These are phyloP conservation scores for Ogataea thermomethanolica DNA, from an alignment of 805 yeast species.

Conservation along the genomic window DNA sequence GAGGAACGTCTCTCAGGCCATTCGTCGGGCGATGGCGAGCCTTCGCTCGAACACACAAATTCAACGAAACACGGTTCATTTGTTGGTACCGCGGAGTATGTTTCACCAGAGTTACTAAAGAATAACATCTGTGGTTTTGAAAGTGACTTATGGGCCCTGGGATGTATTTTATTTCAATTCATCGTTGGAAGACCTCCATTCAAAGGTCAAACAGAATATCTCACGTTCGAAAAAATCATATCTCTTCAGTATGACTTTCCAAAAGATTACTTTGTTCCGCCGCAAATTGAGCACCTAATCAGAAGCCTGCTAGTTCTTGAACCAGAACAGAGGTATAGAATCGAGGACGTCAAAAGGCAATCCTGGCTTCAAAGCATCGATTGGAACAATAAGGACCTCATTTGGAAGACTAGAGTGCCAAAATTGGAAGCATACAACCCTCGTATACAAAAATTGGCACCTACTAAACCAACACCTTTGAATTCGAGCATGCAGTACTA, in stretches of 20 bases:
- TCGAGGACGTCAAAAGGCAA: conserved; percentile 58
- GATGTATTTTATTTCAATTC: conserved; percentile 82
- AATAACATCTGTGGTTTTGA: conserved; percentile 78
- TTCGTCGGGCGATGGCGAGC: conserved; percentile 17
- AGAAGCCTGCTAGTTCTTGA: conserved; percentile 63
- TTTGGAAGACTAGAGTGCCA: conserved; percentile 73
- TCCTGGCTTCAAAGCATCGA: conserved; percentile 66
- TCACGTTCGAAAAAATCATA: conserved; percentile 86
- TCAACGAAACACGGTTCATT: conserved; percentile 61
- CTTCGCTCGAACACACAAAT: conserved; percentile 27
- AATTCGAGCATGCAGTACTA: conserved; percentile 19
- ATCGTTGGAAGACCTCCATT: conserved; percentile 86
- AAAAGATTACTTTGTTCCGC: conserved; percentile 54
- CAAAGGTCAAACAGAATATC: conserved; percentile 79
- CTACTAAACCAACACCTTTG: conserved; percentile 27
- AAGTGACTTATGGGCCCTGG: conserved; percentile 92
- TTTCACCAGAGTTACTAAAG: conserved; percentile 83
- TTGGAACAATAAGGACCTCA: conserved; percentile 59
- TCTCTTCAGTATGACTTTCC: conserved; percentile 71
- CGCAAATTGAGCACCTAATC: conserved; percentile 61
- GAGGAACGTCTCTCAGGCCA: conserved; percentile 30
- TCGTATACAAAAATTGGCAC: conserved; percentile 25
- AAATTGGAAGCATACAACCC: conserved; percentile 63
- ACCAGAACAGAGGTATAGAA: conserved; percentile 61
- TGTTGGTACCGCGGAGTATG: conserved; percentile 97